These are phyloP conservation scores for Cenchrus fungigraminus DNA, from an alignment of 176 grass and related monocot genomes.

Conservation along the genomic window DNA sequence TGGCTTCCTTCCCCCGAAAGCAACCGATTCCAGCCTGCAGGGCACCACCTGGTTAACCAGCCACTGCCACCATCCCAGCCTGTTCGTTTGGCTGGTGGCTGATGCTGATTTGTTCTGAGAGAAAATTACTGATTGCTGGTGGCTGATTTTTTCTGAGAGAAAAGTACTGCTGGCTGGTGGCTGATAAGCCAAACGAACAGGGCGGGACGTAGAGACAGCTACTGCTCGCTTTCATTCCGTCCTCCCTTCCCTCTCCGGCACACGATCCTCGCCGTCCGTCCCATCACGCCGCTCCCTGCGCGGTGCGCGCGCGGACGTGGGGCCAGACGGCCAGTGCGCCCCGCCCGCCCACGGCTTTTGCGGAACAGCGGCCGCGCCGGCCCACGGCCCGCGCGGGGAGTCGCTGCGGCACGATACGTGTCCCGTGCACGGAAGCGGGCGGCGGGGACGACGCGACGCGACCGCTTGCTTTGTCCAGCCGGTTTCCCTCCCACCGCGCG, in stretches of 20 bases:
- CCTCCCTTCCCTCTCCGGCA: neutral
- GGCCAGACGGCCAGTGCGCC: too few relatives aligned
- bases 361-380: slow-evolving; percentile 4
- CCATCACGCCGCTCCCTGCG: slow-evolving; percentile 12
- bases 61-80: slow-evolving; percentile 5
- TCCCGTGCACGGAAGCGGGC: neutral
- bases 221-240: neutral
- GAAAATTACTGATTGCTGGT: too few relatives aligned
- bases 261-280: slow-evolving; percentile 23
- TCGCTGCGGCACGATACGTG: neutral
- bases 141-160: too few relatives aligned
- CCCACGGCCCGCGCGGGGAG: neutral
- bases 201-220: slow-evolving; percentile 30
- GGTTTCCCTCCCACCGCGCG: neutral
- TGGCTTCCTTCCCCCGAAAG: neutral
- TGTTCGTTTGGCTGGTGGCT: too few relatives aligned
- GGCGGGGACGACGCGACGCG: too few relatives aligned
- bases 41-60: neutral
- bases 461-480: too few relatives aligned
- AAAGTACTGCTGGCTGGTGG: too few relatives aligned
- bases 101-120: too few relatives aligned
- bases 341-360: neutral
- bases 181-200: too few relatives aligned
- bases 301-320: neutral
- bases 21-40: neutral